Percentiles rank a stretch among this genome's conserved stretches.
These are phyloP conservation scores for Marasmius tenuissimus DNA, from an alignment of 1,284 basidiomycete species.

Conservation along the genomic window DNA sequence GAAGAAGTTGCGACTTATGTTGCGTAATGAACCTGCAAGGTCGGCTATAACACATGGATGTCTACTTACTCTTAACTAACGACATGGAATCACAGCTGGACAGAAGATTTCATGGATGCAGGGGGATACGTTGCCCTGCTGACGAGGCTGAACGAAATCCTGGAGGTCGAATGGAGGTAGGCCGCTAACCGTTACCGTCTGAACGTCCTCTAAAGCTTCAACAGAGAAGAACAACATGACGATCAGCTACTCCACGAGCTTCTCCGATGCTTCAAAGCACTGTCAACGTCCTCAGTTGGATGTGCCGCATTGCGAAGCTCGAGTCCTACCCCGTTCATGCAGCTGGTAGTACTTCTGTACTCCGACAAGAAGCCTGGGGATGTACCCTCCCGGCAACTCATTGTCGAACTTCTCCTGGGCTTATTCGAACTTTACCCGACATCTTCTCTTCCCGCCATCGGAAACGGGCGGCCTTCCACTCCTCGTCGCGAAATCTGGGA, in stretches of 20 bases:
- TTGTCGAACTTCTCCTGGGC: slow-evolving; percentile 81
- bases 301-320: slow-evolving; percentile 80
- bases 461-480: slow-evolving; percentile 27
- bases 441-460: slow-evolving; percentile 57
- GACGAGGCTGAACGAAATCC: slow-evolving; percentile 85
- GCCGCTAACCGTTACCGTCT: slow-evolving; percentile 19
- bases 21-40: slow-evolving; percentile 87
- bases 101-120: slow-evolving; percentile 81
- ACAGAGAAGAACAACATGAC: slow-evolving; percentile 95
- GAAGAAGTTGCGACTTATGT: slow-evolving; percentile 76
- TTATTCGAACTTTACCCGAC: slow-evolving; percentile 84
- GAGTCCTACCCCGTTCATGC: slow-evolving; percentile 84
- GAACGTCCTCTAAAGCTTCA: background rate
- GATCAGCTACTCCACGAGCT: slow-evolving; percentile 93
- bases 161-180: slow-evolving; percentile 96
- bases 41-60: slow-evolving; percentile 29
- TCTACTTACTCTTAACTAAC: slow-evolving; percentile 3
- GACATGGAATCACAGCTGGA: slow-evolving; percentile 61
- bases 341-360: slow-evolving; percentile 83
- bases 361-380: slow-evolving; percentile 98
- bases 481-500: slow-evolving; percentile 58
- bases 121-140: slow-evolving; percentile 88
- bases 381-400: slow-evolving; percentile 84
- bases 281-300: slow-evolving; percentile 87
- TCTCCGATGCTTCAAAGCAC: slow-evolving; percentile 90